Evolutionary conservation across 2,329 filamentous ascomycete species (phyloP).

Genomic region (Juglanconis oblonga): DNA sequence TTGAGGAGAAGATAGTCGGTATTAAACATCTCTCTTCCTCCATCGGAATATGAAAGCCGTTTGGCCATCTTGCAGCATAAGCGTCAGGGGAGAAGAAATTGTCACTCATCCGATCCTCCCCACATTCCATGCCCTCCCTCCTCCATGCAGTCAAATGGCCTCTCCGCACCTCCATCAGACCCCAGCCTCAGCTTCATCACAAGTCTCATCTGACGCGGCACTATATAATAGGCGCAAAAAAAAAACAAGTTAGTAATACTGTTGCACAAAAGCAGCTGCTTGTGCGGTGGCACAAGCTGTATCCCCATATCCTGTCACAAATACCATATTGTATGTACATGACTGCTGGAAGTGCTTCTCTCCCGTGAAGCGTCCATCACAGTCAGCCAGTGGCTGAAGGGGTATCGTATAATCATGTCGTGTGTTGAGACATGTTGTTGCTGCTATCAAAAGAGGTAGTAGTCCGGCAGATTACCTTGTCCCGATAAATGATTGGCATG

Average conservation of each 20-base stretch:
- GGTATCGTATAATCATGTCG: neutral
- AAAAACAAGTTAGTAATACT: neutral
- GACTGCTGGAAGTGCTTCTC: neutral
- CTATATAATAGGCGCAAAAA: neutral
- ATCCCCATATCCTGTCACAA: too few relatives aligned
- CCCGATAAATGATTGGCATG: neutral
- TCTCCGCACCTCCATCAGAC: neutral
- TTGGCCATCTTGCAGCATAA: neutral
- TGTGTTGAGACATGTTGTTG: neutral
- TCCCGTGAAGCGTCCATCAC: neutral
- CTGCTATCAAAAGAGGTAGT: neutral
- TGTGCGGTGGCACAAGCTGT: neutral
- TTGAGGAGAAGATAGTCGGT: neutral
- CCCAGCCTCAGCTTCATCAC: neutral
- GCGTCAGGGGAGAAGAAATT: neutral
- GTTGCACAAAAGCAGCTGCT: neutral
- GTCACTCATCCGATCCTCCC: neutral
- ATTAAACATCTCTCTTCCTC: too few relatives aligned
- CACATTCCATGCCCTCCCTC: neutral
- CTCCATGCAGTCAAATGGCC: neutral
- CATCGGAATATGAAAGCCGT: too few relatives aligned
- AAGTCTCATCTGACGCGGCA: neutral
- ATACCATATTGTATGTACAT: neutral
- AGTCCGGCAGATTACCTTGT: neutral
- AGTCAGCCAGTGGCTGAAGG: neutral